These are phyloP conservation scores for Rhododendron henanense DNA, from an alignment of 148 eudicot species.

Conservation along the genomic window DNA sequence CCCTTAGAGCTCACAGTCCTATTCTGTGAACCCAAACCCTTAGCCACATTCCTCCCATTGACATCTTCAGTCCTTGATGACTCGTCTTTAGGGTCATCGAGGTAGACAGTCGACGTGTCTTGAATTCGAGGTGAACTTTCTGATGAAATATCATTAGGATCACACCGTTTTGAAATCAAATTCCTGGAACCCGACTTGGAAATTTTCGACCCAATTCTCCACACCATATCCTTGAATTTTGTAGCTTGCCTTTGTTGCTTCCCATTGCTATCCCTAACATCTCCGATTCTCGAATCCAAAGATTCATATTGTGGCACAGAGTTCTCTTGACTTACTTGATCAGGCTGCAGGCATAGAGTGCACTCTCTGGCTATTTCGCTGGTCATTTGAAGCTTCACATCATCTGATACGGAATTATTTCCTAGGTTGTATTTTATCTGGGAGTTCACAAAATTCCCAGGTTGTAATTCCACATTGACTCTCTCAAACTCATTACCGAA, in stretches of 20 bases:
- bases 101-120: background rate
- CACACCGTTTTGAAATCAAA: background rate
- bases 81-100: background rate
- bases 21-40: background rate
- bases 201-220: slow-evolving; percentile 7
- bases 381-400: slow-evolving; percentile 9
- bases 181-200: background rate
- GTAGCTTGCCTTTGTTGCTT: background rate
- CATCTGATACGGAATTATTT: background rate
- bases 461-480: slow-evolving; percentile 19
- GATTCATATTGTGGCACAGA: background rate
- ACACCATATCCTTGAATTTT: slow-evolving; percentile 1
- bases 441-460: slow-evolving; percentile 25
- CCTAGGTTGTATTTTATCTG: slow-evolving; percentile 14
- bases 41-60: background rate
- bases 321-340: background rate
- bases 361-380: slow-evolving; percentile 10
- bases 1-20: background rate
- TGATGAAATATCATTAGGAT: background rate
- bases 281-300: background rate
- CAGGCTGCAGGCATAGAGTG: background rate
- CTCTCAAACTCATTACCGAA: slow-evolving; percentile 20
- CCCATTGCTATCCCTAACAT: background rate
- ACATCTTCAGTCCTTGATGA: background rate
- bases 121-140: slow-evolving; percentile 1